Evolutionary conservation across 129 eudicot genomes (phyloP), one percentile per base, ranked within the genome.

Genomic region (Kitagawia praeruptora): DNA sequence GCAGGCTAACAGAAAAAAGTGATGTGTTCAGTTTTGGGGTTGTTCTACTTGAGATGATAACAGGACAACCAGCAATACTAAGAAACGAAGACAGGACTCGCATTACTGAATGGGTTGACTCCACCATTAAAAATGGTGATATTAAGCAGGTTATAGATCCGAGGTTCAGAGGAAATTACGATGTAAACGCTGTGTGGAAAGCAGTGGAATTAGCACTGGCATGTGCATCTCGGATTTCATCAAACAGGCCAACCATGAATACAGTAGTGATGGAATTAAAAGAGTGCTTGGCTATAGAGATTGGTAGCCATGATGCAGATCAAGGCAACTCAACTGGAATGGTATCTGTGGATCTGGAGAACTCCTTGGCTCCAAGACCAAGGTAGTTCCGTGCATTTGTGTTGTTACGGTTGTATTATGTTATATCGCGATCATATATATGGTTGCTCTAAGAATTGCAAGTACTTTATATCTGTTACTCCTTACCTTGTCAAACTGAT

Each of bases 21-120:
- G 89, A 86, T 8, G 80, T 86, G 25, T 86, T 83, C 31, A 80
- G 84, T 61, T 83, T 80, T 54, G 86, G 89, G 73, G 42, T 86
- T 74, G 85, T 86, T 61, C 78, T 86, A 44, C 78, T 83, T 3
- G 85, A 74, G 79, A 27, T 86, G 47, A 79, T 84, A 16, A 81
- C 89, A 40, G 85, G 87, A 14, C 77, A 70, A 70, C 75, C 81
- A 28, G 85, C 83, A 41, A 75, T 81, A 47, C 31, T 70, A 14
- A 70, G n/a, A 79, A 56, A 37, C 23, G 48, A 21, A 6, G 82
- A 79, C 11, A 27, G 27, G 58, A 41, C 14, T 38, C 78, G 28
- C 37, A 54, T 73, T 48, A 2, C 45, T 27, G 56, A 73, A 0
- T 80, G 83, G 83, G 83, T 80, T 19, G n/a, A 25, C 6, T 74